Evolutionary conservation across 306 rosid species (phyloP), one percentile per base, ranked within the genome.

Genomic region (Astragalus membranaceus): DNA sequence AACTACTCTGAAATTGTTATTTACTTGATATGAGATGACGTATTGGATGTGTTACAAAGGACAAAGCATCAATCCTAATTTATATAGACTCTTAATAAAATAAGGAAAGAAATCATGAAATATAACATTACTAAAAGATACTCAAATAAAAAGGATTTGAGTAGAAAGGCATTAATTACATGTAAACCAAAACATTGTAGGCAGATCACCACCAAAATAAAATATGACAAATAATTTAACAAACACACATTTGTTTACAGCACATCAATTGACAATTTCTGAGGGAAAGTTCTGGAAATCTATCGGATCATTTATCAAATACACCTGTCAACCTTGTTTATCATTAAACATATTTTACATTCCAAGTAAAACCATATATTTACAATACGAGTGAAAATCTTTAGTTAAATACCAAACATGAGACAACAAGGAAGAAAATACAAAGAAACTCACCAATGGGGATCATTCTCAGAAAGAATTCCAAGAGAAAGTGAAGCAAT

Each of bases 401-500:
- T 47, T 2, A 23, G 48, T 50, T 36, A 72, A 47, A 65, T 64
- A 11, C 50, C 46, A 55, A 37, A 42, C 36, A 51, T 1, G 62
- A 33, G 48, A 32, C 63, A 67, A 67, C 35, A 29, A 78, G 55
- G 69, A 54, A 75, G 32, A 51, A 72, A 60, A 56, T 55, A 61
- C 39, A 66, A 52, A 67, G 77, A 79, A 64, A 42, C 89, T 76
- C 78, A 89, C 98, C 96, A 84, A 62, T 92, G 98, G 5, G 90
- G 96, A 86, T 87, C 89, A 43, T 46, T 72, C 59, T 89, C 90
- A 23, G 95, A 80, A 61, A 89, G 87, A 80, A 92, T 80, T 78
- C 95, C 96, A 49, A 92, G 83, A 78, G 81, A 83, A 10, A 92
- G 75, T 14, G 96, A 92, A 2, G 88, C 61, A 70, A 92, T 87